Evolutionary conservation across 2,329 filamentous ascomycete species (phyloP).

Genomic region (Whalleya microplaca): DNA sequence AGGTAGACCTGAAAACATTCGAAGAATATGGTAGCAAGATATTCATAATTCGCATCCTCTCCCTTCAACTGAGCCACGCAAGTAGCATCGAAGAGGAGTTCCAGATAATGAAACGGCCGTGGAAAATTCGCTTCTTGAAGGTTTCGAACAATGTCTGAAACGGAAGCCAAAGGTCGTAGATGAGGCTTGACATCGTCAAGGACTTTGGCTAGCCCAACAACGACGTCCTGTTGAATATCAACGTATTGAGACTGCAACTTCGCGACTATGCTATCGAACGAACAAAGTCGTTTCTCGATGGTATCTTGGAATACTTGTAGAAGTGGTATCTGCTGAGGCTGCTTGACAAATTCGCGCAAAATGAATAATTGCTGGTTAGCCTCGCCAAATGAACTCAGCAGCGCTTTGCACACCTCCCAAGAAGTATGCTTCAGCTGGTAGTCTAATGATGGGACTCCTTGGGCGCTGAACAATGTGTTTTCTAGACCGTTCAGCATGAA

Average conservation of each 20-base stretch:
- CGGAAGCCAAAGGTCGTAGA: conserved; percentile 58
- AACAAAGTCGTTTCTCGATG: conserved; percentile 57
- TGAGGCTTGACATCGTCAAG: conserved; percentile 58
- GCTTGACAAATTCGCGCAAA: conserved; percentile 49
- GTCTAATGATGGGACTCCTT: conserved; percentile 43
- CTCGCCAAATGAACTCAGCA: conserved; percentile 52
- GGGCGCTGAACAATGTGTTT: conserved; percentile 68
- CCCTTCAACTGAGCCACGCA: conserved; percentile 72
- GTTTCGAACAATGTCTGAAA: conserved; percentile 65
- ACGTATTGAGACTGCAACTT: conserved; percentile 64
- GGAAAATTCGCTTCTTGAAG: conserved; percentile 53
- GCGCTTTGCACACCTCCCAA: conserved; percentile 53
- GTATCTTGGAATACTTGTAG: conserved; percentile 74
- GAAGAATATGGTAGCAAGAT: conserved; percentile 73
- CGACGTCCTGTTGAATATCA: conserved; percentile 52
- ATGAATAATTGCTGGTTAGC: conserved; percentile 49
- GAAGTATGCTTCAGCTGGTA: conserved; percentile 55
- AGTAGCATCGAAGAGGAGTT: conserved; percentile 74
- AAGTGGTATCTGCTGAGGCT: conserved; percentile 56
- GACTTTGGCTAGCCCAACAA: conserved; percentile 70
- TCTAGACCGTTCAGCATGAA: conserved; percentile 84
- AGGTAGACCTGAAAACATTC: conserved; percentile 83
- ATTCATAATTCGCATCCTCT: conserved; percentile 62
- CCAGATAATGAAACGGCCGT: conserved; percentile 73
- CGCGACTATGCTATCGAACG: conserved; percentile 63